phyloP scores from a whole-genome alignment of 2,329 filamentous ascomycete species.

The Taxawa tesnikishii region DNA sequence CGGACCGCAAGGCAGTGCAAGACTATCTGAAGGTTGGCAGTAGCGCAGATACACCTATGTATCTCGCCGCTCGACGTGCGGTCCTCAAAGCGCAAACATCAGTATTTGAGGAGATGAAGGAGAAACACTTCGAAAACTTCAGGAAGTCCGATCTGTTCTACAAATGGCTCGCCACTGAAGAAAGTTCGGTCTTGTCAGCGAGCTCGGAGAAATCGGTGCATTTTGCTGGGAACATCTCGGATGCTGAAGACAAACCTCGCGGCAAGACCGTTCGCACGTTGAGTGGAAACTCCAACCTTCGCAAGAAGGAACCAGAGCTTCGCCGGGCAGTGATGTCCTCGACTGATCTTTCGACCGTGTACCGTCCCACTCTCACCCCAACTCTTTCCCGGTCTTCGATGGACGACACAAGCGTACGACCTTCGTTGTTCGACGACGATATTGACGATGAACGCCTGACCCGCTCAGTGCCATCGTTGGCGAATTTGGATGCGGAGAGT shows the following conservation, averaged over 20 bases:
- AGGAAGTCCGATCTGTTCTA: constrained; percentile 90
- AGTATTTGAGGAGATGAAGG: constrained; percentile 74
- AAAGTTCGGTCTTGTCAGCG: constrained; percentile 23
- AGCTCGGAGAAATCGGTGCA: constrained; percentile 1
- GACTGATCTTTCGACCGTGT: constrained; percentile 38
- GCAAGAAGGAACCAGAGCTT: constrained; percentile 32
- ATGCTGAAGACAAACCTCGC: not conserved
- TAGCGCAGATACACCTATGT: constrained; percentile 65
- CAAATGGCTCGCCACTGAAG: constrained; percentile 86
- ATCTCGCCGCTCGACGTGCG: constrained; percentile 67
- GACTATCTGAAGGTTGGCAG: constrained; percentile 70
- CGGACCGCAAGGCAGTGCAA: constrained; percentile 57
- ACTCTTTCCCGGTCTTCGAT: constrained; percentile 53
- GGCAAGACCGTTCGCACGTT: constrained; percentile 1
- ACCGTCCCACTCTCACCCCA: constrained; percentile 20
- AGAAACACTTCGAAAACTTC: constrained; percentile 69
- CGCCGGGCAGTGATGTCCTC: constrained; percentile 49
- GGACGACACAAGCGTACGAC: constrained; percentile 46
- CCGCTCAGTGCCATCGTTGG: constrained; percentile 67
- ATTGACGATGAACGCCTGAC: constrained; percentile 60
- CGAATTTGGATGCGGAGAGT: constrained; percentile 52
- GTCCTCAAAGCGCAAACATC: constrained; percentile 72
- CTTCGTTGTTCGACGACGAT: constrained; percentile 71
- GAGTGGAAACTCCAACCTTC: constrained; percentile 4
- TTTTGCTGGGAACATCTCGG: constrained; percentile 2